Percentiles rank a stretch among this genome's conserved stretches.
These are phyloP conservation scores for Arachis stenosperma DNA, from an alignment of 306 rosid genomes.

Conservation along the genomic window DNA sequence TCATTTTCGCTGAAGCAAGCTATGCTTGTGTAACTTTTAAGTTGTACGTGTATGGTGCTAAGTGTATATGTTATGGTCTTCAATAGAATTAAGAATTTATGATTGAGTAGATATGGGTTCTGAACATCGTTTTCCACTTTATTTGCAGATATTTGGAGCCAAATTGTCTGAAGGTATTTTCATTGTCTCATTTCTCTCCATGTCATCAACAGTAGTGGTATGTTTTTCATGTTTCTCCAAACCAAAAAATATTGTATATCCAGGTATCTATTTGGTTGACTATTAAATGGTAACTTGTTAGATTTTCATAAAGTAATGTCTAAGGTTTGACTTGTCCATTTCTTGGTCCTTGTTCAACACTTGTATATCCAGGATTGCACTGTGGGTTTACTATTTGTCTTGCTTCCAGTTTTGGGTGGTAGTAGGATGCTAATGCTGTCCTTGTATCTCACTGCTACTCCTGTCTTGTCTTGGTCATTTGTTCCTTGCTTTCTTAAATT, in stretches of 20 bases:
- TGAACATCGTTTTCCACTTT: slow-evolving; percentile 29
- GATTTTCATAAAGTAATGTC: slow-evolving; percentile 3
- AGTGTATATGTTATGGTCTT: slow-evolving; percentile 20
- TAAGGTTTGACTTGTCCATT: too few species aligned
- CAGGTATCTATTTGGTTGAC: slow-evolving; percentile 64
- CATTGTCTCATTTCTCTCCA: slow-evolving; percentile 91
- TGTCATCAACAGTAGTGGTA: slow-evolving; percentile 99
- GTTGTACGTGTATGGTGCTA: slow-evolving; percentile 73
- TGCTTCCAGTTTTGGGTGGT: too few species aligned
- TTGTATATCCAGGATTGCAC: slow-evolving; percentile 85
- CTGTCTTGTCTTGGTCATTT: too few species aligned
- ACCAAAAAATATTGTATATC: slow-evolving; percentile 24
- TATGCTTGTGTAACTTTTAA: slow-evolving; percentile 69
- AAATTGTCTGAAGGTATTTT: slow-evolving; percentile 92
- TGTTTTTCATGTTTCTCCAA: slow-evolving; percentile 35
- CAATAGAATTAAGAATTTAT: slow-evolving; percentile 1
- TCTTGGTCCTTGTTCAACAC: too few species aligned
- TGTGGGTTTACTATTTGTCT: slow-evolving; percentile 74
- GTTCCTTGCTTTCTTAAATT: too few species aligned
- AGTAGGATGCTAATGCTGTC: too few species aligned
- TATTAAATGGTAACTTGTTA: slow-evolving; percentile 24
- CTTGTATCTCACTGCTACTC: too few species aligned
- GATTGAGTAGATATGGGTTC: slow-evolving; percentile 27
- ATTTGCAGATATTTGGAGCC: slow-evolving; percentile 85
- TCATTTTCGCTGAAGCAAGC: slow-evolving; percentile 16